Evolutionary conservation across 179 eudicot genomes (phyloP).

Genomic region (Pouteria campechiana): DNA sequence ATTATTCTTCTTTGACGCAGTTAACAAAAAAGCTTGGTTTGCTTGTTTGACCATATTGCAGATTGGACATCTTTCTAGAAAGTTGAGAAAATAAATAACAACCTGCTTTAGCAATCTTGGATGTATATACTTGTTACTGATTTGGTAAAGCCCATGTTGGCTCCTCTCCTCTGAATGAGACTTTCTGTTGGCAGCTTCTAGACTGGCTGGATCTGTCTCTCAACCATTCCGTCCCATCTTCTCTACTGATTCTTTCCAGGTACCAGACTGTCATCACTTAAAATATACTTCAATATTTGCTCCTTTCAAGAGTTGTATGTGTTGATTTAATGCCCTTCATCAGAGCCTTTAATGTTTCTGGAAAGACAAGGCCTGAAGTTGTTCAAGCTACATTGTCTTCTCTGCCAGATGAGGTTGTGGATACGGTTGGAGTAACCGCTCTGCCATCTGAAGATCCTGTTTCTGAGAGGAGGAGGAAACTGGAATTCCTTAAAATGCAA

Average conservation of each 20-base stretch:
- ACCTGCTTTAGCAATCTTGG: too few species aligned
- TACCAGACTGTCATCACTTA: conserved; percentile 13
- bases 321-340: background rate
- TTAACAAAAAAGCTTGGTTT: too few species aligned
- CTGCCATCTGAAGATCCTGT: conserved; percentile 87
- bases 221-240: conserved; percentile 78
- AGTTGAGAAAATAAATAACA: too few species aligned
- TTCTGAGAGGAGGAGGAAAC: conserved; percentile 77
- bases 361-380: conserved; percentile 69
- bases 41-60: too few species aligned
- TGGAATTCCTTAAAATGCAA: conserved; percentile 86
- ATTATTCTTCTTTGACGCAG: too few species aligned
- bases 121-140: too few species aligned
- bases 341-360: conserved; percentile 77
- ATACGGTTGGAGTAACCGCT: conserved; percentile 72
- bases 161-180: too few species aligned
- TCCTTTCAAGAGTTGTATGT: too few species aligned
- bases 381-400: conserved; percentile 84
- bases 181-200: conserved; percentile 45
- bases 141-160: too few species aligned
- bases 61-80: too few species aligned
- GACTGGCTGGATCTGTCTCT: conserved; percentile 92
- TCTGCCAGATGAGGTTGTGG: conserved; percentile 93
- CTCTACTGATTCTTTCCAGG: conserved; percentile 78
- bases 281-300: conserved; percentile 7